phyloP scores from a whole-genome alignment of 2,329 filamentous ascomycete genomes.

The Phaeosphaeria sp. region DNA sequence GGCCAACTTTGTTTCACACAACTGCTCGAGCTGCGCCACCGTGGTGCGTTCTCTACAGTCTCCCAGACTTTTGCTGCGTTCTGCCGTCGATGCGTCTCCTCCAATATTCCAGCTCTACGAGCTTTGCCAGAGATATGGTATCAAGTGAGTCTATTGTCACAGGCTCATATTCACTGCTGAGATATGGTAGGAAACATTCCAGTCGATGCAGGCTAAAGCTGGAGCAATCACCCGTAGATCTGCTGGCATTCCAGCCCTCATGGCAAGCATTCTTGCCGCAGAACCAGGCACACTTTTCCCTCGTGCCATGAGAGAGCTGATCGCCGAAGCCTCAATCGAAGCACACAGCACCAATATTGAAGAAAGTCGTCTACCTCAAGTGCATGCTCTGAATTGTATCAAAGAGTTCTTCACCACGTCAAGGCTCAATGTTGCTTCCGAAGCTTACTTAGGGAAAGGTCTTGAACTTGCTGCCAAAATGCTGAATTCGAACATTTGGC shows the following conservation, averaged over 20 bases:
- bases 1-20: slow-evolving; percentile 82
- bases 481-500: slow-evolving; percentile 84
- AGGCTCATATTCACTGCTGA: slow-evolving; percentile 1
- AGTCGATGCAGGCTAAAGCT: slow-evolving; percentile 75
- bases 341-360: slow-evolving; percentile 61
- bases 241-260: slow-evolving; percentile 86
- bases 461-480: slow-evolving; percentile 81
- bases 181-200: slow-evolving; percentile 62
- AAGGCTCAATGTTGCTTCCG: slow-evolving; percentile 73
- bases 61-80: slow-evolving; percentile 85
- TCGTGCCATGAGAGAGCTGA: slow-evolving; percentile 68
- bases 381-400: slow-evolving; percentile 92
- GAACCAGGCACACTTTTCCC: slow-evolving; percentile 67
- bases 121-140: slow-evolving; percentile 73
- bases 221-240: slow-evolving; percentile 86
- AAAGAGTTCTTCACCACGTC: slow-evolving; percentile 91
- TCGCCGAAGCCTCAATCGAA: slow-evolving; percentile 63
- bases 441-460: slow-evolving; percentile 74
- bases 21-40: slow-evolving; percentile 80
- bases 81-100: slow-evolving; percentile 70
- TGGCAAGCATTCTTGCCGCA: slow-evolving; percentile 79
- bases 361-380: slow-evolving; percentile 75
- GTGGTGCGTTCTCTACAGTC: slow-evolving; percentile 92
- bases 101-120: slow-evolving; percentile 53
- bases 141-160: slow-evolving; percentile 34